Evolutionary conservation across 164 flowering plant species (phyloP), one percentile per base, ranked within the genome.

Genomic region (Protea cynaroides): DNA sequence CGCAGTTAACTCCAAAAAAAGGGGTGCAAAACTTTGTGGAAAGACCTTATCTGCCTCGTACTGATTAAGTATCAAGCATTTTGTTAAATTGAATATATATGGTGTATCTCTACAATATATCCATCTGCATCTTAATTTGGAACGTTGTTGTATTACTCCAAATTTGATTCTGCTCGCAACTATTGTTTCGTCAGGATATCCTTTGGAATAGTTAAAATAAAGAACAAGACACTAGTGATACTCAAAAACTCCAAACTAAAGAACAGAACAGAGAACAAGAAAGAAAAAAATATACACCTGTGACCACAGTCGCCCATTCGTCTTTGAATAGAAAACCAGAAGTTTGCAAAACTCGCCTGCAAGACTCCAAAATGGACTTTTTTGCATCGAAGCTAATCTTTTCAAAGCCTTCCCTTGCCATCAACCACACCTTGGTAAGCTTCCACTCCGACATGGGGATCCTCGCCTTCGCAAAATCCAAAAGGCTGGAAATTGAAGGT

Each of bases 261-360:
- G 5, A 62, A 43, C 4, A 21, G 17, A 29, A 36, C 4, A 37
- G 7, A 21, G 5, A 62, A 43, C 4, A 21, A 21, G 21, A 36
- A 3, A 37, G 7, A 29, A 25, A 68, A 18, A 9, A 24, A 40
- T 8, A 51, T 64, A 0, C 23, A 82, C 86, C 86, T 80, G 74
- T 61, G 25, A 80, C 62, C 21, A 76, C 49, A 12, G 78, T 74
- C n/a, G 73, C 84, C 84, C 83, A 83, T 40, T 81, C 82, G 56
- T 79, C 75, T 64, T 62, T 76, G 29, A 83, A 83, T 40, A 73
- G 56, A 61, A 83, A 83, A 0, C 81, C 82, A 0, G 84, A 81
- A 24, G 76, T 63, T 57, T 82, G 72, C 74, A 83, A 54, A 37
- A 69, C 78, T 58, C 29, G 50, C 54, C 83, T 60, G 44, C 80